Conservation (phyloP, 2,329 filamentous ascomycete species). For the Trichoderma koningii region DNA sequence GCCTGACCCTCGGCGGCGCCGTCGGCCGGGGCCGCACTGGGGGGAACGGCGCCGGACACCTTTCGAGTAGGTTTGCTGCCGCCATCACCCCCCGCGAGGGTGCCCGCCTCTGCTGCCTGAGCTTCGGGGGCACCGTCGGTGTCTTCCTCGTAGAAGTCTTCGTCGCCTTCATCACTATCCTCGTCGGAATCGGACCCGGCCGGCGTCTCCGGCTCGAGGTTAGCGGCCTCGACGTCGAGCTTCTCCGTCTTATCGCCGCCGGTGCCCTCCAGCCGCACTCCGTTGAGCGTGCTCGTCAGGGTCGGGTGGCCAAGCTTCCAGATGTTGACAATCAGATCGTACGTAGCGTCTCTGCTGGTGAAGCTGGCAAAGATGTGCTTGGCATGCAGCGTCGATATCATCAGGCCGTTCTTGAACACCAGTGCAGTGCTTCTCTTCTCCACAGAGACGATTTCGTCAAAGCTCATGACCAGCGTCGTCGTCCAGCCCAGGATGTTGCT, state of each 20-base stretch:
- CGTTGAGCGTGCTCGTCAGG: conserved; percentile 86
- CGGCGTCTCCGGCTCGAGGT: conserved; percentile 43
- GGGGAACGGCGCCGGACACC: conserved; percentile 58
- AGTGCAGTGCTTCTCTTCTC: conserved; percentile 96
- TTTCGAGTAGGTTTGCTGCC: conserved; percentile 71
- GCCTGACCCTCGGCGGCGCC: conserved; percentile 53
- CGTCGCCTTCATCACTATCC: conserved; percentile 67
- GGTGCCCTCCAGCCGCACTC: conserved; percentile 76
- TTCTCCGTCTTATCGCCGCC: conserved; percentile 93
- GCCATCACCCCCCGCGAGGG: conserved; percentile 50
- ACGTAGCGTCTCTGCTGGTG: conserved; percentile 90
- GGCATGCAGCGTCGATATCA: conserved; percentile 93
- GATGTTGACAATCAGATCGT: conserved; percentile 95
- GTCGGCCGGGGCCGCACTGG: conserved; percentile 50
- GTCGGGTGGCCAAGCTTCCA: conserved; percentile 97
- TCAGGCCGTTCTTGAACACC: conserved; percentile 94
- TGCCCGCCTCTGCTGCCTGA: conserved; percentile 43
- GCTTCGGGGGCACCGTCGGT: conserved; percentile 73
- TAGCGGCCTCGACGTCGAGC: conserved; percentile 54
- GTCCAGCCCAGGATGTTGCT: conserved; percentile 99
- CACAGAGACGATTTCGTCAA: conserved; percentile 94
- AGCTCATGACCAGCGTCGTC: conserved; percentile 95
- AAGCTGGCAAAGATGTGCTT: conserved; percentile 96
- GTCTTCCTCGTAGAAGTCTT: conserved; percentile 76
- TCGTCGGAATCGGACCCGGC: conserved; percentile 62